Conservation (phyloP, 106 monocot genomes). For the Acorus calamus region DNA sequence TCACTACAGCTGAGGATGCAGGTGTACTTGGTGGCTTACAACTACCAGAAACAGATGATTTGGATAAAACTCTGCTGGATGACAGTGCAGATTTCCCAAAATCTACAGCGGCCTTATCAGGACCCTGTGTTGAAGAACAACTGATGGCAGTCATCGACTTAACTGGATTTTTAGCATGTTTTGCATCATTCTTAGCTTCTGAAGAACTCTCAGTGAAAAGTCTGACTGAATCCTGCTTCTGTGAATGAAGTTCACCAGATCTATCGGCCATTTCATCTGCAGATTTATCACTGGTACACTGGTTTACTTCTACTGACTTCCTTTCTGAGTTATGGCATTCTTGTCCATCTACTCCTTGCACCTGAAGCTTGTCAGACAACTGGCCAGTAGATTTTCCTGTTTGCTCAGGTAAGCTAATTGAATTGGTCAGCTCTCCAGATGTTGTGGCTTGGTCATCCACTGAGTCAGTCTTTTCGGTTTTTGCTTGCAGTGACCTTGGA, state of each 20-base stretch:
- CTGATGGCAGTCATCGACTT: slow-evolving; percentile 11
- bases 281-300: slow-evolving; percentile 4
- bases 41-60: slow-evolving; percentile 11
- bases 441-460: slow-evolving; percentile 3
- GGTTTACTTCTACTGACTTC: not conserved
- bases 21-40: slow-evolving; percentile 8
- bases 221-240: slow-evolving; percentile 2
- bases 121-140: slow-evolving; percentile 1
- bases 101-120: slow-evolving; percentile 12
- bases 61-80: slow-evolving; percentile 14
- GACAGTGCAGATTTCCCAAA: slow-evolving; percentile 25
- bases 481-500: slow-evolving; percentile 10
- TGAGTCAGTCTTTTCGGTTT: slow-evolving; percentile 17
- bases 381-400: slow-evolving; percentile 2
- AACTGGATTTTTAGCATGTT: slow-evolving; percentile 7
- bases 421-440: not conserved
- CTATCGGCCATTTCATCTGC: slow-evolving; percentile 1
- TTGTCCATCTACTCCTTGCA: slow-evolving; percentile 9
- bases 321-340: slow-evolving; percentile 18
- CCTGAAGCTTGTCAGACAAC: slow-evolving; percentile 7
- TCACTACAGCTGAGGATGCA: slow-evolving; percentile 18
- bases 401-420: not conserved
- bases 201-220: slow-evolving; percentile 3
- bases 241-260: slow-evolving; percentile 6
- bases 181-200: slow-evolving; percentile 5